Evolutionary conservation across 1,139 yeast genomes (phyloP), one percentile per base, ranked within the genome.

Genomic region (Nakaseomyces delphensis): DNA sequence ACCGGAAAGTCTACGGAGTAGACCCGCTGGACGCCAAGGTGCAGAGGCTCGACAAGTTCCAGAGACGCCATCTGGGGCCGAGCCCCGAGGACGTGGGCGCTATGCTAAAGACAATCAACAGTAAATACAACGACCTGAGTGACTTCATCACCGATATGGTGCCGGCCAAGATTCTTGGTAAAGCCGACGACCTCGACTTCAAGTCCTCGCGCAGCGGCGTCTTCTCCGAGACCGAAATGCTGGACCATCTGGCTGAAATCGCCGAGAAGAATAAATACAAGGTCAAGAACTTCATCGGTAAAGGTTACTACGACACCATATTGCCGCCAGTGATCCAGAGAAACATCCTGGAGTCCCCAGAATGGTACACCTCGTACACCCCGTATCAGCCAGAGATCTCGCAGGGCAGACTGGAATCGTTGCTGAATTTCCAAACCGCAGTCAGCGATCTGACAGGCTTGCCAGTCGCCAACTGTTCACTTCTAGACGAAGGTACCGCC

Each of bases 381-480:
- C 98, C 98, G 28, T 91, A 91, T 63, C 98, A 91, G 67, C 96
- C 98, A 1, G 98, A 91, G 64, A 89, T 91, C 51, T 83, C 96
- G 3, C 98, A 91, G 65, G 98, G 98, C 43, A 78, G 98, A 57
- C 73, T 91, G 55, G 95, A 89, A 65, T 79, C 94, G 29, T 70
- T 91, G 51, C 69, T 91, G 52, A 91, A 91, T 65, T 91, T 76
- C 68, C 98, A 91, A 67, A 91, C 98, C 21, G 71, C 89, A 63
- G 74, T 91, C 16, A 69, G 87, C 36, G 95, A 93, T 45, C 72
- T 91, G 55, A 91, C 98, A 3, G 97, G 97, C 1, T 73, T 91
- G 66, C 83, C 86, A 27, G 78, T 91, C 61, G 91, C 97, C 45
- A 91, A 91, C 62, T 95, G 96, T 2, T 89, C 97, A 3, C 70